phyloP scores from a whole-genome alignment of 495 filamentous ascomycete genomes.

The Neurospora sp. region DNA sequence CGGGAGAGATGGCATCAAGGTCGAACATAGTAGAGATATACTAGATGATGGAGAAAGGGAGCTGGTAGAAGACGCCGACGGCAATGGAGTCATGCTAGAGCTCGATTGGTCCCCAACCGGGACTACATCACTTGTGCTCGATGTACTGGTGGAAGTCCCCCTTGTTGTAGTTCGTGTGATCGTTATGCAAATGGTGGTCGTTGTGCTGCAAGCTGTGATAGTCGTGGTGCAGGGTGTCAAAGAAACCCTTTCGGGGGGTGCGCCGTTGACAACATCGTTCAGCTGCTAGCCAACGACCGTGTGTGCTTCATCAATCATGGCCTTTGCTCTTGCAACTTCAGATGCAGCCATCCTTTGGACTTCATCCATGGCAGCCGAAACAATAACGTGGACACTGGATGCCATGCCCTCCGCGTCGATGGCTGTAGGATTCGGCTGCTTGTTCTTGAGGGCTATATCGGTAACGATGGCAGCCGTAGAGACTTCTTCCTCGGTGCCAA shows the following conservation, averaged over 20 bases:
- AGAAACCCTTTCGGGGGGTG: constrained; percentile 5
- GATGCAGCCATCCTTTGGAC: constrained; percentile 9
- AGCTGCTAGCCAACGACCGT: constrained; percentile 7
- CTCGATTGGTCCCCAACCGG: neutral
- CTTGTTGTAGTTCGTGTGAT: constrained; percentile 1
- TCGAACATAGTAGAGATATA: neutral
- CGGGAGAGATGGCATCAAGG: neutral
- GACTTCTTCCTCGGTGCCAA: neutral
- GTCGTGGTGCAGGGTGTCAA: constrained; percentile 12
- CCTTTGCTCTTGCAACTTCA: constrained; percentile 8
- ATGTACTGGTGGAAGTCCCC: neutral
- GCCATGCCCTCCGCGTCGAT: constrained; percentile 9
- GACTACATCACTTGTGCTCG: neutral
- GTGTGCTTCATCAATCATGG: constrained; percentile 10
- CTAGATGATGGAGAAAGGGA: neutral
- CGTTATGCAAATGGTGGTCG: constrained; percentile 5
- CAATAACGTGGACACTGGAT: constrained; percentile 9
- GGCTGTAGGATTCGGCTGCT: neutral
- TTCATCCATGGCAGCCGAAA: constrained; percentile 9
- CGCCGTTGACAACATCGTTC: constrained; percentile 2
- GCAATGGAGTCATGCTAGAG: neutral
- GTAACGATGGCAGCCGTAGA: neutral
- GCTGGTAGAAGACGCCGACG: neutral
- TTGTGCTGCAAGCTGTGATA: constrained; percentile 9
- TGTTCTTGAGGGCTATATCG: neutral